phyloP scores from a whole-genome alignment of 345 rosid genomes.

The Euphorbia lathyris region DNA sequence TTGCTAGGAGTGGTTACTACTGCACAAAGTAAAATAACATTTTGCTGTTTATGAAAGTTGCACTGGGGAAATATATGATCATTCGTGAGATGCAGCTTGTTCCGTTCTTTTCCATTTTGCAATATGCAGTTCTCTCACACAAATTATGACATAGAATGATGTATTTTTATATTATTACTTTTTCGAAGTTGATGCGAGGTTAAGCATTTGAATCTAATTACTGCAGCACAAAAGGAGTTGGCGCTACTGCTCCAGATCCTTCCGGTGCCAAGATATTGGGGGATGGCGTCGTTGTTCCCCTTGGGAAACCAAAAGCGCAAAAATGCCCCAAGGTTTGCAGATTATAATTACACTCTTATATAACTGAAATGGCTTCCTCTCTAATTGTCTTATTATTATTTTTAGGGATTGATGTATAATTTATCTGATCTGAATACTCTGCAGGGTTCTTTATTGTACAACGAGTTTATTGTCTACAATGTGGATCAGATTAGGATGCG shows the following conservation, averaged over 20 bases:
- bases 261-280: constrained; percentile 53
- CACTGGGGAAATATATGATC: background rate
- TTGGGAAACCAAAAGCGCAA: constrained; percentile 62
- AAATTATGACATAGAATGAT: background rate
- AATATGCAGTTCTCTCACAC: too few species aligned
- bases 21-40: background rate
- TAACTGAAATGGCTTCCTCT: background rate
- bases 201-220: constrained; percentile 7
- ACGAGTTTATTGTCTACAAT: constrained; percentile 81
- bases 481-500: constrained; percentile 83
- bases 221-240: constrained; percentile 81
- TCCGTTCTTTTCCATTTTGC: background rate
- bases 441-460: constrained; percentile 69
- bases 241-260: constrained; percentile 65
- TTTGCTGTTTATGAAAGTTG: background rate
- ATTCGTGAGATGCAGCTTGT: background rate
- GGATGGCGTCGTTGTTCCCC: constrained; percentile 68
- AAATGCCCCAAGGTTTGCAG: constrained; percentile 33
- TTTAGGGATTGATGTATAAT: background rate
- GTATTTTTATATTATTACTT: background rate
- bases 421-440: constrained; percentile 5
- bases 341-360: background rate
- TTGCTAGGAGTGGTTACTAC: background rate
- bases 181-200: background rate
- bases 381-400: background rate